phyloP scores from a whole-genome alignment of 2,329 filamentous ascomycete genomes.

The Epicoccum nigrum region DNA sequence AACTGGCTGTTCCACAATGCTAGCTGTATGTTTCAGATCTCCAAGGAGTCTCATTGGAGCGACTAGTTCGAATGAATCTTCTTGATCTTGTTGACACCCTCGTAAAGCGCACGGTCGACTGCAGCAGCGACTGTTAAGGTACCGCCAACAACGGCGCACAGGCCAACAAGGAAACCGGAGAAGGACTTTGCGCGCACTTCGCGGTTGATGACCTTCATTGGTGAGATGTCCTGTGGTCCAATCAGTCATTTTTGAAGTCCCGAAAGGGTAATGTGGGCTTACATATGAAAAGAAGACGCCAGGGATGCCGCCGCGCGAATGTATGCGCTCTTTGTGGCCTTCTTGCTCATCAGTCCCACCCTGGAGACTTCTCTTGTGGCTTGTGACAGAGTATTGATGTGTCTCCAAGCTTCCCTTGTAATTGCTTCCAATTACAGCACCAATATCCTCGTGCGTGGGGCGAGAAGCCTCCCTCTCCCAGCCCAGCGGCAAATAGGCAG shows the following conservation, averaged over 20 bases:
- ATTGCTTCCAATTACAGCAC: constrained; percentile 48
- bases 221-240: constrained; percentile 84
- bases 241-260: constrained; percentile 15
- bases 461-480: constrained; percentile 68
- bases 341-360: constrained; percentile 86
- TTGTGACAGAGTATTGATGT: constrained; percentile 97
- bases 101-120: constrained; percentile 87
- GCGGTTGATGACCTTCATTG: constrained; percentile 99
- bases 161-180: constrained; percentile 87
- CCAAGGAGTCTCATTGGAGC: background rate
- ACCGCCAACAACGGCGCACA: constrained; percentile 93
- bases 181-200: constrained; percentile 90
- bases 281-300: constrained; percentile 99
- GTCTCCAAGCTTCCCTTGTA: constrained; percentile 92
- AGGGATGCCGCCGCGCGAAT: constrained; percentile 89
- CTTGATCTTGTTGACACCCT: constrained; percentile 82
- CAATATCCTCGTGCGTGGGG: constrained; percentile 54
- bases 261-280: constrained; percentile 51
- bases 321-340: constrained; percentile 89
- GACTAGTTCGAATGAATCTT: constrained; percentile 73
- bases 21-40: background rate
- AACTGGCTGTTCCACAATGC: background rate
- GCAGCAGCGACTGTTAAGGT: constrained; percentile 95
- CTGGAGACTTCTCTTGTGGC: constrained; percentile 84
- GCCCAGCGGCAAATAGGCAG: constrained; percentile 89